These are phyloP conservation scores for Kwoniella botswanensis DNA, from an alignment of 768 basidiomycete genomes.

Conservation along the genomic window DNA sequence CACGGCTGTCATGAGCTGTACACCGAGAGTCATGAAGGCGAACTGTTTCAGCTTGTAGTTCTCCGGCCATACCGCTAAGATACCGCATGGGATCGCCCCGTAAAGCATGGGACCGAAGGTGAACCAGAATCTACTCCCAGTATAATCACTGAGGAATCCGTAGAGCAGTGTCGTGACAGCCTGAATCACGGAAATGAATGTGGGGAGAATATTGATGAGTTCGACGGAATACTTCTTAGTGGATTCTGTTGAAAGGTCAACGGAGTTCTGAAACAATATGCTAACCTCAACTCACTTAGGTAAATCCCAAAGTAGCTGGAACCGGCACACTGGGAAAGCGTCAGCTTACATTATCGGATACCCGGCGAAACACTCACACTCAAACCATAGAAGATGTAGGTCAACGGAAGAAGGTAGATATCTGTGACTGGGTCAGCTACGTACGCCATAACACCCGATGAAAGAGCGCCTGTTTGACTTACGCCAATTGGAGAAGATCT, in stretches of 20 bases:
- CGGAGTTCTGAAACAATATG: not conserved
- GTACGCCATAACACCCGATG: not conserved
- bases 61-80: slow-evolving; percentile 16
- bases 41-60: slow-evolving; percentile 1
- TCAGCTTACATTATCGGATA: not conserved
- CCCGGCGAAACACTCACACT: not conserved
- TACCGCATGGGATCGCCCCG: slow-evolving; percentile 10
- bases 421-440: not conserved
- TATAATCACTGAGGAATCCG: slow-evolving; percentile 17
- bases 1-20: slow-evolving; percentile 14
- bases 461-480: not conserved
- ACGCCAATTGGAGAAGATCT: slow-evolving; percentile 20
- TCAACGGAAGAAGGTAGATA: slow-evolving; percentile 17
- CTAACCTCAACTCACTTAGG: slow-evolving; percentile 6
- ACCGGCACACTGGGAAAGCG: not conserved
- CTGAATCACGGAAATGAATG: slow-evolving; percentile 44
- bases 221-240: slow-evolving; percentile 29
- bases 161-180: slow-evolving; percentile 24
- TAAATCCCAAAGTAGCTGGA: slow-evolving; percentile 26
- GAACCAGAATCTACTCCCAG: slow-evolving; percentile 18
- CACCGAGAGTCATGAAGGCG: slow-evolving; percentile 13
- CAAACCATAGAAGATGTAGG: slow-evolving; percentile 22
- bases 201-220: slow-evolving; percentile 47
- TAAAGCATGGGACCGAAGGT: slow-evolving; percentile 11
- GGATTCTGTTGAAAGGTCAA: slow-evolving; percentile 1